phyloP scores from a whole-genome alignment of 2,329 filamentous ascomycete genomes.

The Stromatinia cepivora region DNA sequence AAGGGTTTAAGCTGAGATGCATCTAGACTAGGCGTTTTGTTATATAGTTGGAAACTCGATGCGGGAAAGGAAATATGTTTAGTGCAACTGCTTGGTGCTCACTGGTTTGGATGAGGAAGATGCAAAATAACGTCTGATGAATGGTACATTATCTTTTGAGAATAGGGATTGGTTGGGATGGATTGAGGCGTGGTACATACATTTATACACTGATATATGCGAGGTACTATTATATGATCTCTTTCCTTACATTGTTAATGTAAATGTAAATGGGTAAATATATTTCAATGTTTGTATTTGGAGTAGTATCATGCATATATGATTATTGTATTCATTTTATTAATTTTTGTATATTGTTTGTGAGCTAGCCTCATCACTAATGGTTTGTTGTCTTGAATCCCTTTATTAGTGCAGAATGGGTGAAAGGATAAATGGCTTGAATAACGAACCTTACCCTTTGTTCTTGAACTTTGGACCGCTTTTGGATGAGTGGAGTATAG shows the following conservation, averaged over 20 bases:
- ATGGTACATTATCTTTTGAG: conserved; percentile 5
- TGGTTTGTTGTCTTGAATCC: too few relatives aligned
- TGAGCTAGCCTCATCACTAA: too few relatives aligned
- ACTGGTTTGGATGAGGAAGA: background rate
- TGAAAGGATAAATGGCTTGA: too few relatives aligned
- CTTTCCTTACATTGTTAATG: background rate
- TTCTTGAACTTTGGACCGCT: too few relatives aligned
- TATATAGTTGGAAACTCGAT: conserved; percentile 10
- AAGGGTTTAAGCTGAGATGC: background rate
- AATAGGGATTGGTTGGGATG: background rate
- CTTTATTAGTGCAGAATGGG: too few relatives aligned
- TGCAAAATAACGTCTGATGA: background rate
- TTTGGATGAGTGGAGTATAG: too few relatives aligned
- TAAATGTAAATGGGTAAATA: background rate
- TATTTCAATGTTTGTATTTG: background rate
- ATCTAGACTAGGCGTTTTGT: conserved; percentile 10
- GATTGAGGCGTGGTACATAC: background rate
- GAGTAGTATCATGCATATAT: too few relatives aligned
- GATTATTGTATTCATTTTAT: background rate
- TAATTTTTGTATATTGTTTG: too few relatives aligned
- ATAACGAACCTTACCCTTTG: too few relatives aligned
- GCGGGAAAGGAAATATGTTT: conserved; percentile 1
- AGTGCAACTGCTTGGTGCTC: conserved; percentile 29
- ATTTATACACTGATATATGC: background rate
- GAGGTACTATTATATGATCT: background rate